Evolutionary conservation across 2,329 filamentous ascomycete species (phyloP).

Genomic region (Eutypa lata): DNA sequence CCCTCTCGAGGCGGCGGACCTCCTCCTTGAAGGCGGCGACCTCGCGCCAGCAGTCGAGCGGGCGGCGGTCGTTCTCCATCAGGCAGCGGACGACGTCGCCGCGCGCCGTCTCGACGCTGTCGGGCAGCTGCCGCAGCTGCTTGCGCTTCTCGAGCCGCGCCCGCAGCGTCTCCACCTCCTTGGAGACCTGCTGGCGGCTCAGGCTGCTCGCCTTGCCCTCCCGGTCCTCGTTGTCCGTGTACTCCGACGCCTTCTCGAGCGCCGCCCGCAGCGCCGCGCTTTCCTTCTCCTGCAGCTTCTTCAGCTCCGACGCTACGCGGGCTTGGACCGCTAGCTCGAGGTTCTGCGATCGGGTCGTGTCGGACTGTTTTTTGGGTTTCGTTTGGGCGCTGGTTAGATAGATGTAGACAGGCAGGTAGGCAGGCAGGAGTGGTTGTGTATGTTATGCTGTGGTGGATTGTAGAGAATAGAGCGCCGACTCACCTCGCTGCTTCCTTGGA

Average conservation of each 20-base stretch:
- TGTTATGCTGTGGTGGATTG: not conserved
- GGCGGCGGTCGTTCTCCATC: constrained; percentile 78
- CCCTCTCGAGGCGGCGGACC: constrained; percentile 80
- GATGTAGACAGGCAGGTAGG: not conserved
- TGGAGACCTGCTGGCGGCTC: constrained; percentile 49
- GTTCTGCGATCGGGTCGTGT: constrained; percentile 78
- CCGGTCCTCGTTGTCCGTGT: constrained; percentile 28
- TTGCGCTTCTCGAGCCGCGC: constrained; percentile 60
- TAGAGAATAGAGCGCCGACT: constrained; percentile 16
- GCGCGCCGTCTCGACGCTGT: constrained; percentile 70
- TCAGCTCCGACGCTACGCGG: constrained; percentile 82
- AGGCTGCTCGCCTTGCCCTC: constrained; percentile 21
- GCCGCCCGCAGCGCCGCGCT: constrained; percentile 65
- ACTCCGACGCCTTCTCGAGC: constrained; percentile 51
- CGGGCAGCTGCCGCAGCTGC: constrained; percentile 66
- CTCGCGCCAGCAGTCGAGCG: constrained; percentile 92
- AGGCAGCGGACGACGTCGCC: constrained; percentile 76
- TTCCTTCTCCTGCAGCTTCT: constrained; percentile 71
- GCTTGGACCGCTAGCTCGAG: constrained; percentile 85
- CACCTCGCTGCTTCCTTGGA: constrained; percentile 87
- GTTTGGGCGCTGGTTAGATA: not conserved
- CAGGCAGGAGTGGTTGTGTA: not conserved
- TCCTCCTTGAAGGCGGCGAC: constrained; percentile 87
- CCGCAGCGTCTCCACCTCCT: constrained; percentile 58
- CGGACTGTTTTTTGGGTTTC: constrained; percentile 58